Evolutionary conservation across 306 rosid genomes (phyloP).

Genomic region (Dicorynia guianensis): DNA sequence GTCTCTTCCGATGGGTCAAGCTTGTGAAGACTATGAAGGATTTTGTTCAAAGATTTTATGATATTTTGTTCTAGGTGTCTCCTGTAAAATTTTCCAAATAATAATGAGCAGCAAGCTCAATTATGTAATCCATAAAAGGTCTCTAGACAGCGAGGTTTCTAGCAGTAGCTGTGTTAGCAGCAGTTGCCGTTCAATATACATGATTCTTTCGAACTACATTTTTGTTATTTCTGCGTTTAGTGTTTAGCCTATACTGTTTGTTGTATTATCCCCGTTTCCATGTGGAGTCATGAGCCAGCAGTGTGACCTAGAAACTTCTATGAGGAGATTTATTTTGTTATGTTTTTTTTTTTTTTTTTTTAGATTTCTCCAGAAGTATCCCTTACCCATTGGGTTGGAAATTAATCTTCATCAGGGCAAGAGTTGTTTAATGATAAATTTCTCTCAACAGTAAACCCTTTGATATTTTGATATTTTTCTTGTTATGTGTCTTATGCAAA

Average conservation of each 20-base stretch:
- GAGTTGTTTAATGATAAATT: too few species aligned
- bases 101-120: conserved; percentile 54
- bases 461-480: too few species aligned
- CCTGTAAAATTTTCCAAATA: conserved; percentile 42
- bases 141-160: conserved; percentile 41
- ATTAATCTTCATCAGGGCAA: too few species aligned
- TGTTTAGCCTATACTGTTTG: neutral
- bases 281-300: conserved; percentile 8
- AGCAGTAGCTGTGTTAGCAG: conserved; percentile 51
- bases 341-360: too few species aligned
- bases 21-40: conserved; percentile 55
- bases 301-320: conserved; percentile 7
- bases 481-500: neutral
- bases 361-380: too few species aligned
- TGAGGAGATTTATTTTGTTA: neutral
- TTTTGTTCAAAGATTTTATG: conserved; percentile 39
- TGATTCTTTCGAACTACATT: conserved; percentile 38
- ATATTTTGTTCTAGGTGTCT: conserved; percentile 41
- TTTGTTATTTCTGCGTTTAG: conserved; percentile 43
- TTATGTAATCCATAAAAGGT: conserved; percentile 41
- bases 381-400: too few species aligned
- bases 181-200: conserved; percentile 46
- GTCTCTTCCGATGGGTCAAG: conserved; percentile 41
- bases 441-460: too few species aligned
- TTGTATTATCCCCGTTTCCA: conserved; percentile 17